Evolutionary conservation across 164 flowering plant species (phyloP).

Genomic region (Platanus orientalis): DNA sequence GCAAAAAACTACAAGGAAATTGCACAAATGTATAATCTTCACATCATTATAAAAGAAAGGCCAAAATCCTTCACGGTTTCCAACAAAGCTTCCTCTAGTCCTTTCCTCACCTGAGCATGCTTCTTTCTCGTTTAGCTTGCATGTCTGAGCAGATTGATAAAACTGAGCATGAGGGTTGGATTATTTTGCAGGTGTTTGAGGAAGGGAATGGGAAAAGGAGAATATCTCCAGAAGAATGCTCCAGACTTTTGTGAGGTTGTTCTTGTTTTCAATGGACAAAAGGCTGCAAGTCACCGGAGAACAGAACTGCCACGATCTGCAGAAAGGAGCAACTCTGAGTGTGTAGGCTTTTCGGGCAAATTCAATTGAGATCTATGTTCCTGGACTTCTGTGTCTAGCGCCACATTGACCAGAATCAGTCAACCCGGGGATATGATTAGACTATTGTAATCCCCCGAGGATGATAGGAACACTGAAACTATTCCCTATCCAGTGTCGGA

Average conservation of each 20-base stretch:
- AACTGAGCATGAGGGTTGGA: background rate
- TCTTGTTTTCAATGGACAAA: conserved; percentile 48
- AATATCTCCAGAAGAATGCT: conserved; percentile 59
- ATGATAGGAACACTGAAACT: too few species aligned
- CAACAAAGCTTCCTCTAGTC: background rate
- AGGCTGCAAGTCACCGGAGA: conserved; percentile 17
- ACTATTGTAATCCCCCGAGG: too few species aligned
- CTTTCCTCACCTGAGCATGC: background rate
- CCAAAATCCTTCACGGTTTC: background rate
- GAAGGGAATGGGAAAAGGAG: conserved; percentile 46
- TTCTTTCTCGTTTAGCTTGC: background rate
- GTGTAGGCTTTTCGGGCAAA: conserved; percentile 56
- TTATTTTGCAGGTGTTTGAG: conserved; percentile 27
- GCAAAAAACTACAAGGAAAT: background rate
- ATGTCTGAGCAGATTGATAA: background rate
- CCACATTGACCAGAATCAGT: too few species aligned
- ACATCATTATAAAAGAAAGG: background rate
- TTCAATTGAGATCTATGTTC: conserved; percentile 6
- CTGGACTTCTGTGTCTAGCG: too few species aligned
- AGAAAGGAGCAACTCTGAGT: conserved; percentile 44
- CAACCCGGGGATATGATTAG: too few species aligned
- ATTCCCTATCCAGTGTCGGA: too few species aligned
- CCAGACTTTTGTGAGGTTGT: conserved; percentile 66
- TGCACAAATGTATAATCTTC: background rate
- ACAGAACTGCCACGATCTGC: conserved; percentile 13